phyloP scores from a whole-genome alignment of 2,329 filamentous ascomycete genomes.

The Epichloe festucae region DNA sequence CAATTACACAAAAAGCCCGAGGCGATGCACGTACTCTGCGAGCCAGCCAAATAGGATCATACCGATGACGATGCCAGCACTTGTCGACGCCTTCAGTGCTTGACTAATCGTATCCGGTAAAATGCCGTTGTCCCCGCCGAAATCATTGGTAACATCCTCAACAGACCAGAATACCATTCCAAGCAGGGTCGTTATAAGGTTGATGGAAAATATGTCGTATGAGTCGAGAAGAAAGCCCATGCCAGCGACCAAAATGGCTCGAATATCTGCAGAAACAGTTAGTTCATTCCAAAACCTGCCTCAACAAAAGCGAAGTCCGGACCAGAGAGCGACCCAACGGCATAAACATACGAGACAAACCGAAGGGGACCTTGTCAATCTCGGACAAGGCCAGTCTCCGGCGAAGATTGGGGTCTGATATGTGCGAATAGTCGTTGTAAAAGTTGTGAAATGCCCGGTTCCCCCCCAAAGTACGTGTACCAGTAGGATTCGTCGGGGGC shows the following conservation, averaged over 20 bases:
- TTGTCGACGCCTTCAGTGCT: slow-evolving; percentile 70
- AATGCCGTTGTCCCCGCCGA: slow-evolving; percentile 38
- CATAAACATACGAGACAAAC: slow-evolving; percentile 45
- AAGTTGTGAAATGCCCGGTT: slow-evolving; percentile 65
- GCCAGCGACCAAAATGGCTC: slow-evolving; percentile 62
- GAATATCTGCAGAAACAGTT: slow-evolving; percentile 36
- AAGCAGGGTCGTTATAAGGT: slow-evolving; percentile 56
- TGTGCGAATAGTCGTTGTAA: slow-evolving; percentile 53
- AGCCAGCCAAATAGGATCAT: slow-evolving; percentile 67
- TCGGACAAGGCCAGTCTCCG: slow-evolving; percentile 64
- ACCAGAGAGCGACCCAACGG: neutral
- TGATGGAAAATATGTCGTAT: slow-evolving; percentile 73
- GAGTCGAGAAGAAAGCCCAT: slow-evolving; percentile 77
- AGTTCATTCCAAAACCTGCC: neutral
- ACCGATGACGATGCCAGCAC: slow-evolving; percentile 64
- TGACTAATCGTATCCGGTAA: slow-evolving; percentile 56
- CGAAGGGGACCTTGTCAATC: slow-evolving; percentile 67
- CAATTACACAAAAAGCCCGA: neutral
- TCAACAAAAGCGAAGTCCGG: neutral
- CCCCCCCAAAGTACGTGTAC: slow-evolving; percentile 44
- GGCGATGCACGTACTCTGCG: slow-evolving; percentile 41
- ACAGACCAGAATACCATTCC: slow-evolving; percentile 65
- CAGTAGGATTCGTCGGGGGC: slow-evolving; percentile 24
- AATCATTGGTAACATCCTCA: slow-evolving; percentile 27
- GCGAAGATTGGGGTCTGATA: slow-evolving; percentile 62